Conservation (phyloP, 257 asterid genomes). For the Ilex aquifolium region DNA sequence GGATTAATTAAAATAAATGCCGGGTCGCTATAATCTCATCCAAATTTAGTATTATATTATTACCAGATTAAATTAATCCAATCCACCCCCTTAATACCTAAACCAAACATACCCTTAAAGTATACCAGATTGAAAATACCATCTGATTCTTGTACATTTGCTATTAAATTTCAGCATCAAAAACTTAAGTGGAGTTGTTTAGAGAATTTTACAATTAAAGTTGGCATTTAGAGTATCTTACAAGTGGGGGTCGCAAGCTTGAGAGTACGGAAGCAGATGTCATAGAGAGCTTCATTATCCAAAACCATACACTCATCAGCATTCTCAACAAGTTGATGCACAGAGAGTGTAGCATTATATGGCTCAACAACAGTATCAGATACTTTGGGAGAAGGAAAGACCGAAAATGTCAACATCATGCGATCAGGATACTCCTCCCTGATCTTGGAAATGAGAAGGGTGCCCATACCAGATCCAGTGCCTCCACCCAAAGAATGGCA, state of each 20-base stretch:
- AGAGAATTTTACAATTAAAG: too few relatives aligned
- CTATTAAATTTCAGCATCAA: too few relatives aligned
- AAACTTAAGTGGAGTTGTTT: too few relatives aligned
- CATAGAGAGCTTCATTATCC: conserved; percentile 48
- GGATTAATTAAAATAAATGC: too few relatives aligned
- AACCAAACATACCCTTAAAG: too few relatives aligned
- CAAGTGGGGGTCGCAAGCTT: conserved; percentile 42
- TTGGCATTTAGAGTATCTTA: conserved; percentile 6
- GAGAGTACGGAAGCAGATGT: conserved; percentile 42
- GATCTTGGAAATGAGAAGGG: conserved; percentile 46
- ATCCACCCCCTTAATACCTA: too few relatives aligned
- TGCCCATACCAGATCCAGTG: conserved; percentile 48
- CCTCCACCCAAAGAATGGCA: conserved; percentile 52
- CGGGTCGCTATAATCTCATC: too few relatives aligned
- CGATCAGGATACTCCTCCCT: conserved; percentile 48
- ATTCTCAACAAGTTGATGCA: conserved; percentile 47
- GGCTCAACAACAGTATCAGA: conserved; percentile 52
- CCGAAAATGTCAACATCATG: conserved; percentile 45
- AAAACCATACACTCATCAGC: conserved; percentile 52
- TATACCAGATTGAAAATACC: too few relatives aligned
- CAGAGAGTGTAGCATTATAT: conserved; percentile 43
- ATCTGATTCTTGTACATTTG: too few relatives aligned
- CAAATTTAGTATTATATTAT: too few relatives aligned
- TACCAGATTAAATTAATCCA: too few relatives aligned
- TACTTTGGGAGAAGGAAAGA: conserved; percentile 25